Evolutionary conservation across 805 yeast genomes (phyloP).

Genomic region (Candida caryicola): DNA sequence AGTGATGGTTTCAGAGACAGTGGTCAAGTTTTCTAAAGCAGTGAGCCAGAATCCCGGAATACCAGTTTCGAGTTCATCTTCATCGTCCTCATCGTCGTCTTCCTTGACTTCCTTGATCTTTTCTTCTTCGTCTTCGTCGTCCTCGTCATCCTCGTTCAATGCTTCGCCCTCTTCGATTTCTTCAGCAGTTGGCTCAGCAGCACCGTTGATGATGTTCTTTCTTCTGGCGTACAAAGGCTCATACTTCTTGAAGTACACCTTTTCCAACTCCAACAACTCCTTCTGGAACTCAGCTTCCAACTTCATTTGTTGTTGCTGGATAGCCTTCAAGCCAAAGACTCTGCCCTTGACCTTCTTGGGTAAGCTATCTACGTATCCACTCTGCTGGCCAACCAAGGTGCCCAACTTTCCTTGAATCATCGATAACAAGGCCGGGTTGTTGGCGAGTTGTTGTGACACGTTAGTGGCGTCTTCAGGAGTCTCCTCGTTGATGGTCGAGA

Average conservation of each 20-base stretch:
- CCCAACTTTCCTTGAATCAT: constrained; percentile 90
- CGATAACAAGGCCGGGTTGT: constrained; percentile 78
- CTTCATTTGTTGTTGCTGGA: constrained; percentile 76
- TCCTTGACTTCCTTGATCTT: constrained; percentile 41
- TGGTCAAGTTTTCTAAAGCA: constrained; percentile 81
- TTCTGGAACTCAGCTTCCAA: constrained; percentile 89
- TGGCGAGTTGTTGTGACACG: constrained; percentile 52
- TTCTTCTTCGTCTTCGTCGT: constrained; percentile 27
- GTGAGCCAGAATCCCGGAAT: constrained; percentile 97
- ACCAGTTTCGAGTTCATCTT: constrained; percentile 52
- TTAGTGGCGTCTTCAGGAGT: constrained; percentile 43
- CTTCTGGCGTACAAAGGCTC: constrained; percentile 75
- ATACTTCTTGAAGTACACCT: constrained; percentile 68
- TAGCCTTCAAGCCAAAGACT: constrained; percentile 74
- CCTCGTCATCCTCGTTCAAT: constrained; percentile 55
- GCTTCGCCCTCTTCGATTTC: constrained; percentile 79
- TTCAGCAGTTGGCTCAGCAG: constrained; percentile 68
- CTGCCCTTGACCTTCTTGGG: constrained; percentile 72
- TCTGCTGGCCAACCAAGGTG: constrained; percentile 76
- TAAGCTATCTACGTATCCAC: constrained; percentile 79
- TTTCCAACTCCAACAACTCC: constrained; percentile 83
- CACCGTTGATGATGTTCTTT: constrained; percentile 68
- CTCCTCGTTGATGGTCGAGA: constrained; percentile 64
- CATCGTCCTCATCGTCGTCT: constrained; percentile 44
- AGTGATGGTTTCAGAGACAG: constrained; percentile 78